Evolutionary conservation across 768 basidiomycete genomes (phyloP).

Genomic region (Clavaria fumosa): DNA sequence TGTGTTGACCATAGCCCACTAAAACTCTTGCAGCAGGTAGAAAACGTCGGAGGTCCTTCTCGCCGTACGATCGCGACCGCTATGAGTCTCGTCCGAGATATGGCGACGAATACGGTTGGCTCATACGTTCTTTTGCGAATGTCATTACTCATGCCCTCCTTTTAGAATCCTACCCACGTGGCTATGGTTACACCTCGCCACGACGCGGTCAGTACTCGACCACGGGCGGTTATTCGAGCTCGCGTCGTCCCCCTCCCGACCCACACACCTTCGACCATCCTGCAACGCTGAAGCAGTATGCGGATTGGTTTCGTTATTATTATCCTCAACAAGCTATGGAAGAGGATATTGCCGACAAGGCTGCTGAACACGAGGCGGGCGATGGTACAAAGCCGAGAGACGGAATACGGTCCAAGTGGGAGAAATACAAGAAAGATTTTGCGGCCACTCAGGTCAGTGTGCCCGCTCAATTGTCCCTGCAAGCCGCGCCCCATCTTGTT

Average conservation of each 20-base stretch:
- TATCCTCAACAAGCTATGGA: slow-evolving; percentile 64
- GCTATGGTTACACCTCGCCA: slow-evolving; percentile 42
- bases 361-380: slow-evolving; percentile 68
- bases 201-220: slow-evolving; percentile 46
- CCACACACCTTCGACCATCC: slow-evolving; percentile 75
- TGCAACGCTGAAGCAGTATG: slow-evolving; percentile 68
- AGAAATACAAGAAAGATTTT: slow-evolving; percentile 90
- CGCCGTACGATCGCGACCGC: slow-evolving; percentile 71
- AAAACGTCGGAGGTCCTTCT: slow-evolving; percentile 68
- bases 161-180: slow-evolving; percentile 50
- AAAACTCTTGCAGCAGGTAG: slow-evolving; percentile 30
- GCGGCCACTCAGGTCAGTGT: slow-evolving; percentile 74
- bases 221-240: slow-evolving; percentile 29
- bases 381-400: slow-evolving; percentile 74
- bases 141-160: slow-evolving; percentile 8
- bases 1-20: slow-evolving; percentile 6
- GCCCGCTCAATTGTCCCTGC: too few species aligned
- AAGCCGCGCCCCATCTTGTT: too few species aligned
- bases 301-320: slow-evolving; percentile 74
- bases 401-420: slow-evolving; percentile 73
- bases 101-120: slow-evolving; percentile 66
- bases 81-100: slow-evolving; percentile 76
- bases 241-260: slow-evolving; percentile 54
- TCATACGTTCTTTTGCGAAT: slow-evolving; percentile 1
- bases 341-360: slow-evolving; percentile 74